Evolutionary conservation across 306 rosid genomes (phyloP), one percentile per base, ranked within the genome.

Genomic region (Quillaja saponaria): DNA sequence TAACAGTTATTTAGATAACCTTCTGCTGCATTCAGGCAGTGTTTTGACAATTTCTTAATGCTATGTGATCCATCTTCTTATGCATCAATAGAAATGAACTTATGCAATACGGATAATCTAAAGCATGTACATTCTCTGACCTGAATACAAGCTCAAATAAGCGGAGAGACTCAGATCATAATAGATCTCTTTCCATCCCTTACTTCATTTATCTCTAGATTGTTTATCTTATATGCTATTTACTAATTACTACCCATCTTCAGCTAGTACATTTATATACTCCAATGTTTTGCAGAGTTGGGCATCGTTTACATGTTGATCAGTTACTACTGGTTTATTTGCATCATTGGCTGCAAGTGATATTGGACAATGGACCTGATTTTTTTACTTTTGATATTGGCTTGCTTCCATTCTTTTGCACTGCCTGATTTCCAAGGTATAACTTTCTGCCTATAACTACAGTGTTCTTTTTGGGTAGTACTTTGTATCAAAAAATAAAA

Each of bases 361-460:
- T 69, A 34, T 78, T 72, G 80, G 78, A 75, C 44, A 68, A 92
- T 92, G 96, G 78, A 72, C 63, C 51, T 72, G 63, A 17, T 79
- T 63, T 49, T 81, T 71, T 64, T 68, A 51, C 52, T 77, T 62
- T 58, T 84, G 72, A 40, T 78, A 44, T 74, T 84, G 63, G 69
- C 85, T 70, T 86, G 75, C 87, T 69, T 84, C 47, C 75, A 53
- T 58, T 81, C 90, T 42, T 69, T 78, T 63, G 99, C 63, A 31
- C 34, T 79, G 64, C 52, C 95, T 55, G 95, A 92, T 81, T 4
- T 46, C 16, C 95, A 92, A 89, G 99, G 99, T 92, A 84, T 40
- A 34, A 8, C 42, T 44, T 44, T 33, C 17, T 48, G 19, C 31
- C 31, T 25, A 25, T 25, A n/a, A n/a, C n/a, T n/a, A n/a, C n/a